Evolutionary conservation across 768 basidiomycete species (phyloP), one percentile per base, ranked within the genome.

Genomic region (Xerocomus potaroensis): DNA sequence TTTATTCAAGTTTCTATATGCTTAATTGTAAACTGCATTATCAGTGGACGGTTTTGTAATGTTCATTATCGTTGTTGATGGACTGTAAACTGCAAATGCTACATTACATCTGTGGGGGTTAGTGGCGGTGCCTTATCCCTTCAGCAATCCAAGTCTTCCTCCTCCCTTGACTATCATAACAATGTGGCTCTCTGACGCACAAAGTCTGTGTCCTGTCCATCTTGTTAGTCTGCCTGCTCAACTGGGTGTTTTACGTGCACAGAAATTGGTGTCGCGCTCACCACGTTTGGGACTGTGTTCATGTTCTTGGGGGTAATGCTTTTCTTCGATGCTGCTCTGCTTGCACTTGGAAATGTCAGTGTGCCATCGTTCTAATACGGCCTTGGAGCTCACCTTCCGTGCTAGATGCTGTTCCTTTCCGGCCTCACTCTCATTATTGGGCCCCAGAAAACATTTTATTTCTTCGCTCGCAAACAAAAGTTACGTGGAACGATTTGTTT

Each of bases 201-300:
- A 81, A 62, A 81, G 61, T 69, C 18, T 7, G 65, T 60, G 8
- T 29, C 24, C 18, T 33, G 19, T 18, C 31, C 6, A 26, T 7
- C 6, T 24, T 21, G 21, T 27, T 44, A 11, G 35, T 37, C 30
- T 19, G 21, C 32, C 34, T 29, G 22, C 31, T 22, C 14, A n/a
- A 31, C 47, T 43, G n/a, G 38, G 46, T 26, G 32, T 43, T 39
- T 22, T 38, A 4, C 16, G n/a, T 48, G 47, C 48, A 47, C 65
- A 94, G 91, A 95, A 75, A 95, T 96, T 57, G 92, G 95, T 57
- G 94, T 98, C 48, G 94, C 91, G 41, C 81, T 98, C 55, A 97
- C 95, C 35, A 89, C 93, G 15, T 96, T 96, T 59, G 96, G 96
- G 43, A 84, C 78, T 31, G 74, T 95, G 50, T 99, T 99, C 75